A percentile compares a stretch with the other conserved stretches of the same genome.
phyloP scores from a whole-genome alignment of 371 early-diverging fungal genomes.

The Haplosporangium sp. region DNA sequence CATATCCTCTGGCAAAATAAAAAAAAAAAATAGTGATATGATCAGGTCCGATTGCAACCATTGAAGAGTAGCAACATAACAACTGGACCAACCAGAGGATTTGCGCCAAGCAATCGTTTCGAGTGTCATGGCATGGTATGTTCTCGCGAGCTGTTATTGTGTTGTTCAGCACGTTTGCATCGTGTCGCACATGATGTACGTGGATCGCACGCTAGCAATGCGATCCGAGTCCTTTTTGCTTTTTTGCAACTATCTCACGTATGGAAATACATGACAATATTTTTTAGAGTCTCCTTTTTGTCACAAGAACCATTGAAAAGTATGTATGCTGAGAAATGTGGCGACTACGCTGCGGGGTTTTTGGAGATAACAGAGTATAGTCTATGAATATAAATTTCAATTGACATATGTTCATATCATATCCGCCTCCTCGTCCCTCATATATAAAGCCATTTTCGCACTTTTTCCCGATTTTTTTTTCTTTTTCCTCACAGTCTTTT shows the following conservation, averaged over 20 bases:
- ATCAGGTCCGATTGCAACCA: no score
- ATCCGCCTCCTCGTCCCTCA: not conserved
- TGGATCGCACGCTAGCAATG: conserved; percentile 1
- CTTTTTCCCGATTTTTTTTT: conserved; percentile 3
- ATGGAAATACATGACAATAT: not conserved
- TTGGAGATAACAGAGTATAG: conserved; percentile 10
- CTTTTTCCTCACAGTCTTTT: conserved; percentile 44
- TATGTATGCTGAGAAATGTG: not conserved
- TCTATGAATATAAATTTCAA: not conserved
- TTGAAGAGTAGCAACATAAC: no score
- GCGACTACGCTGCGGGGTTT: not conserved
- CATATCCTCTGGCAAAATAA: no score
- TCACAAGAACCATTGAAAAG: not conserved
- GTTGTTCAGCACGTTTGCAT: not conserved
- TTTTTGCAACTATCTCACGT: conserved; percentile 10
- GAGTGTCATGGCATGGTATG: not conserved
- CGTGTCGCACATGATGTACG: conserved; percentile 5
- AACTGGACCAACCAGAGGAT: no score
- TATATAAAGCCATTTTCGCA: conserved; percentile 13
- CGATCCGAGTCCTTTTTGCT: not conserved
- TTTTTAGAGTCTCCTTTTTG: no score
- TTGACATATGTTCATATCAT: not conserved
- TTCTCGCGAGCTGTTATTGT: not conserved
- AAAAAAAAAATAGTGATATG: no score
- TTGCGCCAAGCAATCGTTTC: not conserved